phyloP scores from a whole-genome alignment of 2,329 filamentous ascomycete genomes.

The Helicocarpus griseus region DNA sequence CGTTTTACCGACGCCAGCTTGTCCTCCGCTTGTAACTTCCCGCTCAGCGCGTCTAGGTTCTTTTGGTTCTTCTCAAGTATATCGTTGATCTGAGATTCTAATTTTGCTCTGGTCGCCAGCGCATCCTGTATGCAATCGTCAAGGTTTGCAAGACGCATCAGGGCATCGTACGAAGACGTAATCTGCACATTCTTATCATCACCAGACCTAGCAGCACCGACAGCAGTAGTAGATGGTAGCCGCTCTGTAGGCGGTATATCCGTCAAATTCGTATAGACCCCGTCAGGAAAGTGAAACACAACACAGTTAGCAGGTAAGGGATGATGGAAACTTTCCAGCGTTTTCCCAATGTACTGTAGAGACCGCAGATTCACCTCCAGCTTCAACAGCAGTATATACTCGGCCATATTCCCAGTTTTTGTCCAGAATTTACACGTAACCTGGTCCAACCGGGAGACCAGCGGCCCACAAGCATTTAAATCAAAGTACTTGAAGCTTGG shows the following conservation, averaged over 20 bases:
- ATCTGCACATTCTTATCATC: conserved; percentile 33
- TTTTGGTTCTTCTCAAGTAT: conserved; percentile 31
- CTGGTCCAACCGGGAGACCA: conserved; percentile 55
- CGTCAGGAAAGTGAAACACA: conserved; percentile 76
- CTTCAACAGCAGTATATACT: conserved; percentile 59
- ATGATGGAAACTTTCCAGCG: conserved; percentile 54
- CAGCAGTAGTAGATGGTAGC: conserved; percentile 1
- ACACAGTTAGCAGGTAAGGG: conserved; percentile 73
- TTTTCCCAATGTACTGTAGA: conserved; percentile 68
- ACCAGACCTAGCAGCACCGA: conserved; percentile 17
- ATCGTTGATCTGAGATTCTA: conserved; percentile 67
- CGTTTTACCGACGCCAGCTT: conserved; percentile 33
- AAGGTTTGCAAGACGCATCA: conserved; percentile 81
- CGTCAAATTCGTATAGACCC: conserved; percentile 66
- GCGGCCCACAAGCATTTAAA: conserved; percentile 52
- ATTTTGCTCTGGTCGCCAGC: conserved; percentile 60
- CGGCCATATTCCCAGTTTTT: conserved; percentile 42
- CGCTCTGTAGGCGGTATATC: conserved; percentile 49
- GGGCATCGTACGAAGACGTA: conserved; percentile 74
- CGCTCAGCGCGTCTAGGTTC: conserved; percentile 21
- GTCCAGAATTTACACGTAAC: conserved; percentile 69
- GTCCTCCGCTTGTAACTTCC: conserved; percentile 31
- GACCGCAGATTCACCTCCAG: conserved; percentile 60
- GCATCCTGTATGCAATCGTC: conserved; percentile 89
- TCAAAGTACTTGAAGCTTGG: conserved; percentile 84